Evolutionary conservation across 305 asterid species (phyloP).

Genomic region (Fraxinus angustifolia): DNA sequence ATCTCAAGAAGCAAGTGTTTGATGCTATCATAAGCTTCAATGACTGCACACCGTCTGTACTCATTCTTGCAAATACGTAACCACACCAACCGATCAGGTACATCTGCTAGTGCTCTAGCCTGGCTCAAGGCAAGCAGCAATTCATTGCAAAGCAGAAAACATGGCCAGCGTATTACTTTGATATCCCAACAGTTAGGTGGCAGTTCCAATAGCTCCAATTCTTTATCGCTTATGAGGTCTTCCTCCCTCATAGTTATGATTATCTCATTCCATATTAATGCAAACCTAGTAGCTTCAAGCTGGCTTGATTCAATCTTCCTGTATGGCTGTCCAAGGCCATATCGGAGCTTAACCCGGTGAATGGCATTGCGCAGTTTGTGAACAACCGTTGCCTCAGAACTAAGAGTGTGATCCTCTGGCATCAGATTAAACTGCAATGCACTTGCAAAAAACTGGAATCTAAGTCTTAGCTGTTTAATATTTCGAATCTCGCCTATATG

Average conservation of each 20-base stretch:
- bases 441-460: slow-evolving; percentile 95
- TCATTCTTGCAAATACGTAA: slow-evolving; percentile 69
- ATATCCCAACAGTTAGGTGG: slow-evolving; percentile 92
- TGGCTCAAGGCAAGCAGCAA: slow-evolving; percentile 72
- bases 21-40: slow-evolving; percentile 80
- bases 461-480: slow-evolving; percentile 67
- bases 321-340: slow-evolving; percentile 82
- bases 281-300: slow-evolving; percentile 87
- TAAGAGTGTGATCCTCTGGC: slow-evolving; percentile 49
- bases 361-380: slow-evolving; percentile 71
- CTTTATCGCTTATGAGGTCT: slow-evolving; percentile 69
- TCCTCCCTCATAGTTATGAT: slow-evolving; percentile 80
- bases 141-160: slow-evolving; percentile 80
- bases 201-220: slow-evolving; percentile 78
- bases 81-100: slow-evolving; percentile 72
- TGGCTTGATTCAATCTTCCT: slow-evolving; percentile 92
- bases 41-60: slow-evolving; percentile 87
- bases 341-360: slow-evolving; percentile 72
- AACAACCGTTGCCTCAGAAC: slow-evolving; percentile 47
- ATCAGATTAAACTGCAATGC: slow-evolving; percentile 89
- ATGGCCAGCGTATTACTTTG: slow-evolving; percentile 94
- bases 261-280: slow-evolving; percentile 88
- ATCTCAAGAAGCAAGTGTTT: slow-evolving; percentile 69
- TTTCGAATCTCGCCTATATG: slow-evolving; percentile 93
- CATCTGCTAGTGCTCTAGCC: slow-evolving; percentile 60